Evolutionary conservation across 2,329 filamentous ascomycete genomes (phyloP), one percentile per base, ranked within the genome.

Genomic region (Fusarium sp.): DNA sequence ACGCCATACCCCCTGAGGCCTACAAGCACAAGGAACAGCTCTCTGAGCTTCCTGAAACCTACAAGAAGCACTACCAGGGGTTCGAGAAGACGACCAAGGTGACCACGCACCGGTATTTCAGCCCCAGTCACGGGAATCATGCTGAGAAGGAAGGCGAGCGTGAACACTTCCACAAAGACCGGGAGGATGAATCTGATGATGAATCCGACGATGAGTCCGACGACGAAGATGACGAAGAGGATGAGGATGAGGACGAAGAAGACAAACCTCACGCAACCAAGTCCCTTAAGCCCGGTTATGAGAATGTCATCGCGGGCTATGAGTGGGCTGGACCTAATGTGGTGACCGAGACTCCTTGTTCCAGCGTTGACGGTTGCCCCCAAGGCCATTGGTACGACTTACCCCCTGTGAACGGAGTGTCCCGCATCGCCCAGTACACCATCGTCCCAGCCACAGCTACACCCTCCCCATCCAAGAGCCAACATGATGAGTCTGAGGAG

Each of bases 331-430:
- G 41, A 22, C 22, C 44, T 17, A 43, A 43, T 11, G 30, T 19
- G 9, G 41, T 54, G 17, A 54, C 51, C 14, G 51, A 54, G 26
- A 43, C 45, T 20, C 51, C 51, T 22, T 54, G 51, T 32, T 30
- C 41, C 28, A 30, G 28, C 11, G 10, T 30, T 19, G 35, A 43
- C 15, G 41, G 35, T 22, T 54, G 51, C 22, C 51, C 51, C 11
- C 30, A 37, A 11, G 51, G 40, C 24, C 30, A 24, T 33, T 54
- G 41, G 41, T 47, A 45, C 22, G 35, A 47, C 41, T 17, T 54
- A 20, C 51, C 51, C 22, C 33, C 32, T 24, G 9, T 35, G 13
- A 30, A 43, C 13, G 51, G 47, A 48, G 41, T 47, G n/a, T 24
- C 41, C 28, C 51, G 51, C 14, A 48, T 54, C 11, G 51, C 15